Conservation (phyloP, 1,284 basidiomycete genomes). For the Moesziomyces sp. region DNA sequence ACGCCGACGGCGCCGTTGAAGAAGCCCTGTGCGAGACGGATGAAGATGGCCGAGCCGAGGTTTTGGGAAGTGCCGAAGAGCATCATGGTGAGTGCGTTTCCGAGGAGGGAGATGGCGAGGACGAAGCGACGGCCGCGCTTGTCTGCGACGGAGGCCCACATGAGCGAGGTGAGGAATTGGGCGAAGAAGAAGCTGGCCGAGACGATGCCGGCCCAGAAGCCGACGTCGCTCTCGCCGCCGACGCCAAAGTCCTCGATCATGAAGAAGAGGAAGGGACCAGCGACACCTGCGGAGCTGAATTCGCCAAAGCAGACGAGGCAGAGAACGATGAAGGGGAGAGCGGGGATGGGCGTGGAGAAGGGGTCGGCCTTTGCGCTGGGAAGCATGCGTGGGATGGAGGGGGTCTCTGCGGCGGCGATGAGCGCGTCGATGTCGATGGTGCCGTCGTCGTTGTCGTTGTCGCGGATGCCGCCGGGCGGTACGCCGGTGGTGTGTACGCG, state of each 20-base stretch:
- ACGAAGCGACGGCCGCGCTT: constrained; percentile 88
- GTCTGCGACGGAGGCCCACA: constrained; percentile 92
- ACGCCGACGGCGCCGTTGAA: constrained; percentile 96
- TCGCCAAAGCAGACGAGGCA: constrained; percentile 66
- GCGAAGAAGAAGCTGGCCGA: constrained; percentile 67
- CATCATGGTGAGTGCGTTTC: constrained; percentile 80
- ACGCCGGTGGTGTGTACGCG: constrained; percentile 36
- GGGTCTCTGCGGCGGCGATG: constrained; percentile 29
- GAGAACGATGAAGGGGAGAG: constrained; percentile 63
- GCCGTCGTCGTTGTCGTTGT: constrained; percentile 15
- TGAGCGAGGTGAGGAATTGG: constrained; percentile 83
- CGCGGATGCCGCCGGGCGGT: constrained; percentile 5
- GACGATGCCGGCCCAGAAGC: constrained; percentile 66
- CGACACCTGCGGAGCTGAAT: constrained; percentile 79
- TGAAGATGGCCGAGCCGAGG: constrained; percentile 77
- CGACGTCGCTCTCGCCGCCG: constrained; percentile 63
- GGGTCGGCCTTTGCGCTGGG: constrained; percentile 36
- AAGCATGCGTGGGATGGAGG: constrained; percentile 42
- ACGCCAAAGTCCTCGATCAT: constrained; percentile 65
- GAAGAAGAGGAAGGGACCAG: constrained; percentile 67
- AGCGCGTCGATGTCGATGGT: constrained; percentile 40
- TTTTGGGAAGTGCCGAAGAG: constrained; percentile 83
- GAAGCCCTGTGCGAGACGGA: constrained; percentile 91
- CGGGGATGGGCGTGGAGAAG: constrained; percentile 59
- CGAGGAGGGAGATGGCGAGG: constrained; percentile 83